These are phyloP conservation scores for Ceratobasidium sp. DNA, from an alignment of 1,284 basidiomycete species.

Conservation along the genomic window DNA sequence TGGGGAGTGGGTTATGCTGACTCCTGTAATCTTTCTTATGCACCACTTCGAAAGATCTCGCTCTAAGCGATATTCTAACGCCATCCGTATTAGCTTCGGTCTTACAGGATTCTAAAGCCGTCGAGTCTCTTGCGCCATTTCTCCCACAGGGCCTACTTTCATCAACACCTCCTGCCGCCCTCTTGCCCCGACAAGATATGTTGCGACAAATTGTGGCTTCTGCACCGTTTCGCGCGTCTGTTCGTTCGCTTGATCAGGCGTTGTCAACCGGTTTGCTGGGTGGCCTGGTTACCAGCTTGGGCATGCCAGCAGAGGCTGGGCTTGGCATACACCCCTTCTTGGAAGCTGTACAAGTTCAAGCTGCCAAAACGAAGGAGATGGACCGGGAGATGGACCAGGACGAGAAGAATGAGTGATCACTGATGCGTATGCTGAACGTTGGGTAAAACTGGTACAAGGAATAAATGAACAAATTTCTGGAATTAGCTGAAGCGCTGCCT, in stretches of 20 bases:
- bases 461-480: not conserved
- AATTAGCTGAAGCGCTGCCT: constrained; percentile 48
- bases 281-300: constrained; percentile 75
- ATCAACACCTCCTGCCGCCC: constrained; percentile 64
- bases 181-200: constrained; percentile 59
- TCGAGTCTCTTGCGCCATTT: constrained; percentile 77
- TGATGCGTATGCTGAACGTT: constrained; percentile 37
- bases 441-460: not conserved
- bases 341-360: constrained; percentile 78
- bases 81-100: constrained; percentile 75
- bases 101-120: constrained; percentile 69
- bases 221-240: constrained; percentile 70
- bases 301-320: constrained; percentile 82
- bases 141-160: constrained; percentile 78
- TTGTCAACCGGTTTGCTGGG: constrained; percentile 79
- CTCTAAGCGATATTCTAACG: constrained; percentile 78
- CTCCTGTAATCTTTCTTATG: not conserved
- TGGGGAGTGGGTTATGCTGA: not conserved
- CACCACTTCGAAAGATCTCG: constrained; percentile 63
- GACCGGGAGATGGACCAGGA: constrained; percentile 11
- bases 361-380: constrained; percentile 60
- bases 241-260: constrained; percentile 79
- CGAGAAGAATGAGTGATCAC: constrained; percentile 50
- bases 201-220: constrained; percentile 68
- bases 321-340: constrained; percentile 77